Evolutionary conservation across 1,284 basidiomycete genomes (phyloP).

Genomic region (Meripilus lineatus): DNA sequence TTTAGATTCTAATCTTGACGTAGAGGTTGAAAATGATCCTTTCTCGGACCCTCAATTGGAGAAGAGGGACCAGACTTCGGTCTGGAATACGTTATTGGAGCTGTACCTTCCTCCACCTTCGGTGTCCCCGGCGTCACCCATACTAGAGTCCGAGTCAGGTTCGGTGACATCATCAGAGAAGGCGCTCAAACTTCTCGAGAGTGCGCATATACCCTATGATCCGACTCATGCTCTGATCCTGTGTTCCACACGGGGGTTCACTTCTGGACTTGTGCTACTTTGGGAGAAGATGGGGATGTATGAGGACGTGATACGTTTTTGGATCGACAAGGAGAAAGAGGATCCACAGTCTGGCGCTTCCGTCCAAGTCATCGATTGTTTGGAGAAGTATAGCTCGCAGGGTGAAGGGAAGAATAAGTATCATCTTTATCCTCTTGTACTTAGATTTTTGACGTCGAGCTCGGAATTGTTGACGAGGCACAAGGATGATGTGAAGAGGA

Average conservation of each 20-base stretch:
- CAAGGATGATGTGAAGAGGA: slow-evolving; percentile 59
- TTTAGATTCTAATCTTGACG: slow-evolving; percentile 36
- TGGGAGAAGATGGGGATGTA: slow-evolving; percentile 97
- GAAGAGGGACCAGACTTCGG: slow-evolving; percentile 71
- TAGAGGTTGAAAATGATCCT: slow-evolving; percentile 20
- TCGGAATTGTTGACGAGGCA: slow-evolving; percentile 68
- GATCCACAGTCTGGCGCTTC: slow-evolving; percentile 42
- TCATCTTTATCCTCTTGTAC: slow-evolving; percentile 83
- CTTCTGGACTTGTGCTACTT: slow-evolving; percentile 79
- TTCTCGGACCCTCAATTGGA: slow-evolving; percentile 51
- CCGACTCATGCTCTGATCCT: slow-evolving; percentile 89
- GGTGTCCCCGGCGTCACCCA: slow-evolving; percentile 17
- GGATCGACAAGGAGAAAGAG: slow-evolving; percentile 70
- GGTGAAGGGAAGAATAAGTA: slow-evolving; percentile 67
- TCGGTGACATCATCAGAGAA: slow-evolving; percentile 44
- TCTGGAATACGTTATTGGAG: slow-evolving; percentile 97
- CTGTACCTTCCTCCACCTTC: slow-evolving; percentile 78
- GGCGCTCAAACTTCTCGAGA: slow-evolving; percentile 65
- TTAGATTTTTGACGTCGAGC: slow-evolving; percentile 85
- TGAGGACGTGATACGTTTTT: slow-evolving; percentile 90
- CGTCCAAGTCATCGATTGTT: slow-evolving; percentile 64
- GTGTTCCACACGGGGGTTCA: slow-evolving; percentile 82
- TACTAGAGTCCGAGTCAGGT: slow-evolving; percentile 10
- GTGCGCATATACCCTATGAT: slow-evolving; percentile 75
- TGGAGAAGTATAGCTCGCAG: slow-evolving; percentile 75